Percentiles rank a stretch among this genome's conserved stretches.
phyloP scores from a whole-genome alignment of 148 eudicot genomes.

The Vaccinium vitisidaea region DNA sequence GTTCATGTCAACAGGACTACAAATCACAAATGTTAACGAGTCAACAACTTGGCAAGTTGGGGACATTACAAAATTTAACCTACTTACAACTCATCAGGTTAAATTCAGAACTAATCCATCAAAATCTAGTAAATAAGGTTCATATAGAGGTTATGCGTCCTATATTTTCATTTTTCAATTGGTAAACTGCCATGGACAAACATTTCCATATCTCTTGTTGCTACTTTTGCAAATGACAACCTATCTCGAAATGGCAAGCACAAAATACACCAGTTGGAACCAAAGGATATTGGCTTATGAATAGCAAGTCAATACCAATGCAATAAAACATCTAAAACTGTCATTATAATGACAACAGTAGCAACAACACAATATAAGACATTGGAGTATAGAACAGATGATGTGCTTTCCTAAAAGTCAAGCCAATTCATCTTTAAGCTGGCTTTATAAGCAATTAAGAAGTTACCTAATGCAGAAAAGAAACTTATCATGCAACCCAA shows the following conservation, averaged over 20 bases:
- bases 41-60: not conserved
- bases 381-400: not conserved
- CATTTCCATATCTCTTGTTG: not conserved
- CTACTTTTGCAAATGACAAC: not conserved
- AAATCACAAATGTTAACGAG: slow-evolving; percentile 23
- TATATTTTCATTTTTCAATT: not conserved
- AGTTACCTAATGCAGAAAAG: slow-evolving; percentile 80
- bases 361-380: not conserved
- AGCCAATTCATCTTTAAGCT: slow-evolving; percentile 2
- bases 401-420: not conserved
- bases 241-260: not conserved
- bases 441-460: slow-evolving; percentile 6
- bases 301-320: not conserved
- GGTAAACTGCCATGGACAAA: not conserved
- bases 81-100: not conserved
- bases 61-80: not conserved
- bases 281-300: not conserved
- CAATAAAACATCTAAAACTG: not conserved
- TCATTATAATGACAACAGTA: not conserved
- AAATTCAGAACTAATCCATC: not conserved
- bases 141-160: not conserved
- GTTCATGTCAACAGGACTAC: slow-evolving; percentile 91
- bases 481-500: slow-evolving; percentile 74
- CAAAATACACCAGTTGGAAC: not conserved
- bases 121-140: not conserved